Evolutionary conservation across 768 basidiomycete genomes (phyloP).

Genomic region (Tulasnella sp.): DNA sequence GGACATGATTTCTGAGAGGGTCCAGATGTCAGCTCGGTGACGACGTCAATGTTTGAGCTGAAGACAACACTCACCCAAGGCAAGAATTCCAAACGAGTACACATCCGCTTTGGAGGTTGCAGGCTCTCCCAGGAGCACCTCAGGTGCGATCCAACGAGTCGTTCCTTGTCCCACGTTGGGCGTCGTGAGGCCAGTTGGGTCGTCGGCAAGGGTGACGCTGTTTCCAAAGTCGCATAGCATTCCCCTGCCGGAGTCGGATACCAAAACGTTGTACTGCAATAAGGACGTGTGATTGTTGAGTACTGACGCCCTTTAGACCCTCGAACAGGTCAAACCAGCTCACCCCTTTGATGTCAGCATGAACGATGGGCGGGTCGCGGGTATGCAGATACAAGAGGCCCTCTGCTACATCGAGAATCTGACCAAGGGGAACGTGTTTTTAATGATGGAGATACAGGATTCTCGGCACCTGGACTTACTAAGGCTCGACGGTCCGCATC

Average conservation of each 20-base stretch:
- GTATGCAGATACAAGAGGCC: constrained; percentile 6
- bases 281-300: not conserved
- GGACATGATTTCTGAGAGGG: constrained; percentile 1
- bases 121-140: not conserved
- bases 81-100: constrained; percentile 4
- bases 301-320: not conserved
- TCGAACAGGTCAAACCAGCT: not conserved
- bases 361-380: not conserved
- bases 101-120: constrained; percentile 4
- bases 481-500: constrained; percentile 5
- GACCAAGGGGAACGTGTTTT: not conserved
- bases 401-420: constrained; percentile 13
- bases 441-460: not conserved
- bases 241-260: not conserved
- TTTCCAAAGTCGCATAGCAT: constrained; percentile 23
- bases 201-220: not conserved
- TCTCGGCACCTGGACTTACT: not conserved
- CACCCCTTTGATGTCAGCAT: constrained; percentile 20
- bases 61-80: not conserved
- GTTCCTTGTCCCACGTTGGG: constrained; percentile 11
- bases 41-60: not conserved
- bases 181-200: constrained; percentile 8
- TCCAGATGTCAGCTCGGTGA: not conserved
- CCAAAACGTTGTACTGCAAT: constrained; percentile 2
- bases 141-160: constrained; percentile 12